These are phyloP conservation scores for Kodamaea nitidulidarum DNA, from an alignment of 805 yeast species.

Conservation along the genomic window DNA sequence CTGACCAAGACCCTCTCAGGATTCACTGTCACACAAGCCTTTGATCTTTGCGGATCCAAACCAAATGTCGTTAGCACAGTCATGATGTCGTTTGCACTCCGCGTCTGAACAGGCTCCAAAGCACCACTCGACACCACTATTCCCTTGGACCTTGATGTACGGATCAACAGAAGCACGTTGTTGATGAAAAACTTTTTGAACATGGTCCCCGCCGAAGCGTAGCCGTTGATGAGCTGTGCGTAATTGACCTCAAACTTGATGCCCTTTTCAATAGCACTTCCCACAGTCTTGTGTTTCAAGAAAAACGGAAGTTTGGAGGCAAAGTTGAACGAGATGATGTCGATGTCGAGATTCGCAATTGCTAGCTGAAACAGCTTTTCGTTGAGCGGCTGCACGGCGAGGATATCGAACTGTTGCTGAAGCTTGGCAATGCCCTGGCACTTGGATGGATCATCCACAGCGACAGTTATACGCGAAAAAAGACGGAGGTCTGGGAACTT, in stretches of 20 bases:
- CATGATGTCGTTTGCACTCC: slow-evolving; percentile 66
- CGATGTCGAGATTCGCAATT: slow-evolving; percentile 73
- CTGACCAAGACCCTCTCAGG: slow-evolving; percentile 64
- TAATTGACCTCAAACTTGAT: slow-evolving; percentile 78
- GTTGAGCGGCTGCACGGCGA: slow-evolving; percentile 75
- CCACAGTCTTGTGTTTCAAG: slow-evolving; percentile 76
- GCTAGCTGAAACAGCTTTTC: slow-evolving; percentile 78
- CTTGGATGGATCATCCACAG: slow-evolving; percentile 73
- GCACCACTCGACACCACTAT: slow-evolving; percentile 79
- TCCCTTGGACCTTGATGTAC: slow-evolving; percentile 82
- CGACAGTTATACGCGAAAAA: slow-evolving; percentile 70
- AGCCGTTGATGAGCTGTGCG: slow-evolving; percentile 45
- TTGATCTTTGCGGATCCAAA: slow-evolving; percentile 58
- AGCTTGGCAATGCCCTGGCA: slow-evolving; percentile 56
- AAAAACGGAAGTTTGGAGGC: slow-evolving; percentile 65
- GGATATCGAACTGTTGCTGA: slow-evolving; percentile 60
- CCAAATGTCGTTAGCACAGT: slow-evolving; percentile 69
- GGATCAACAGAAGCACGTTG: slow-evolving; percentile 66
- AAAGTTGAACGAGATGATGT: slow-evolving; percentile 71
- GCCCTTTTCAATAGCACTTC: slow-evolving; percentile 81
- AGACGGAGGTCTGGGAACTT: slow-evolving; percentile 35
- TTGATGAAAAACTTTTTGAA: slow-evolving; percentile 60
- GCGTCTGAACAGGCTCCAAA: slow-evolving; percentile 45
- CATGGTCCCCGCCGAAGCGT: slow-evolving; percentile 18
- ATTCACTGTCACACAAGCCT: slow-evolving; percentile 52